phyloP scores from a whole-genome alignment of 1,139 yeast genomes.

The Kurtzmaniella quercitrusa region DNA sequence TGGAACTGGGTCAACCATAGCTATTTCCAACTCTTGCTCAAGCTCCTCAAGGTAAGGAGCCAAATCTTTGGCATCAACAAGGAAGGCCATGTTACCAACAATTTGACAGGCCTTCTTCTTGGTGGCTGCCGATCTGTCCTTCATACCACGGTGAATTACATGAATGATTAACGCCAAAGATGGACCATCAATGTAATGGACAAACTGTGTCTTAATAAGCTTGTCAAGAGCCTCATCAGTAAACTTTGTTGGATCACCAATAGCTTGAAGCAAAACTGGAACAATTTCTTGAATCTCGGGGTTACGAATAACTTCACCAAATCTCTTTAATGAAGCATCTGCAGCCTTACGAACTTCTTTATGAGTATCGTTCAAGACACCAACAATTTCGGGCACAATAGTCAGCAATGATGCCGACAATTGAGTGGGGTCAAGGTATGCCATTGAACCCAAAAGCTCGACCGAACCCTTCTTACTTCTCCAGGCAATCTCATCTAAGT shows the following conservation, averaged over 20 bases:
- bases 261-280: constrained; percentile 86
- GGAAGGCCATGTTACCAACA: constrained; percentile 96
- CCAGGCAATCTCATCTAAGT: constrained; percentile 90
- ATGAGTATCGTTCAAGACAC: constrained; percentile 90
- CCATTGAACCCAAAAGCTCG: constrained; percentile 95
- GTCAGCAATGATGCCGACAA: constrained; percentile 82
- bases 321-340: constrained; percentile 78
- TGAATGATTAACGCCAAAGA: constrained; percentile 92
- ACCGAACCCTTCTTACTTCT: constrained; percentile 96
- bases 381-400: constrained; percentile 94
- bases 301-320: constrained; percentile 95
- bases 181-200: constrained; percentile 97
- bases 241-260: constrained; percentile 89
- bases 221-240: constrained; percentile 88
- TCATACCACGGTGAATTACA: constrained; percentile 93
- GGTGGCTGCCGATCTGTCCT: constrained; percentile 85
- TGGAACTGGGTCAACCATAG: constrained; percentile 99
- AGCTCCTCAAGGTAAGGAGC: constrained; percentile 76
- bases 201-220: constrained; percentile 85
- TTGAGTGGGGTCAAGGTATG: constrained; percentile 92
- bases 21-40: constrained; percentile 78
- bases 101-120: constrained; percentile 96
- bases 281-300: constrained; percentile 93
- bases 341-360: constrained; percentile 97
- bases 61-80: constrained; percentile 85